Conservation (phyloP, 305 asterid species). For the Fraxinus dipetala region DNA sequence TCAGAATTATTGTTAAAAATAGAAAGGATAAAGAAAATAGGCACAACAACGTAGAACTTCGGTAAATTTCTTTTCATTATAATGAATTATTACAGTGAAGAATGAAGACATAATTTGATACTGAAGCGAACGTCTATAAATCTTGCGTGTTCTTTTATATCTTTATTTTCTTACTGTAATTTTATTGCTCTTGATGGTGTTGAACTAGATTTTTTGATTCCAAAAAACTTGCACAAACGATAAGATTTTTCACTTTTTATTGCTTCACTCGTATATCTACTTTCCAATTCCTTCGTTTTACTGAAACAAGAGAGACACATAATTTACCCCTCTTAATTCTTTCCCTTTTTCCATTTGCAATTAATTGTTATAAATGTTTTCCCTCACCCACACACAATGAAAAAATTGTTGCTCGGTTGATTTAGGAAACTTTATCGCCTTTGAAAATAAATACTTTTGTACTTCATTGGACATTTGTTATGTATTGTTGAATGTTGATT, state of each 20-base stretch:
- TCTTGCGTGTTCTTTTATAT: neutral
- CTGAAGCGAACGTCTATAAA: too few relatives aligned
- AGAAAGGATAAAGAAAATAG: too few relatives aligned
- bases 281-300: neutral
- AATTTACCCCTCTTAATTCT: neutral
- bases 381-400: neutral
- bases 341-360: neutral
- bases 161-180: too few relatives aligned
- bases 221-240: neutral
- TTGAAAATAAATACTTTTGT: neutral
- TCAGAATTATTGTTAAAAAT: too few relatives aligned
- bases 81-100: too few relatives aligned
- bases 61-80: too few relatives aligned
- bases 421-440: neutral
- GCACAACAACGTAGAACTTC: too few relatives aligned
- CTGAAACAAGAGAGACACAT: neutral
- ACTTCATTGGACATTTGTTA: neutral
- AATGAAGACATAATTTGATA: too few relatives aligned
- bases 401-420: neutral
- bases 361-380: neutral
- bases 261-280: neutral
- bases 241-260: neutral
- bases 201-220: neutral
- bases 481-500: neutral
- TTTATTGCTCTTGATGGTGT: neutral